Base-by-base conservation (phyloP, 768 basidiomycete genomes). In the Gautieria morchelliformis region DNA sequence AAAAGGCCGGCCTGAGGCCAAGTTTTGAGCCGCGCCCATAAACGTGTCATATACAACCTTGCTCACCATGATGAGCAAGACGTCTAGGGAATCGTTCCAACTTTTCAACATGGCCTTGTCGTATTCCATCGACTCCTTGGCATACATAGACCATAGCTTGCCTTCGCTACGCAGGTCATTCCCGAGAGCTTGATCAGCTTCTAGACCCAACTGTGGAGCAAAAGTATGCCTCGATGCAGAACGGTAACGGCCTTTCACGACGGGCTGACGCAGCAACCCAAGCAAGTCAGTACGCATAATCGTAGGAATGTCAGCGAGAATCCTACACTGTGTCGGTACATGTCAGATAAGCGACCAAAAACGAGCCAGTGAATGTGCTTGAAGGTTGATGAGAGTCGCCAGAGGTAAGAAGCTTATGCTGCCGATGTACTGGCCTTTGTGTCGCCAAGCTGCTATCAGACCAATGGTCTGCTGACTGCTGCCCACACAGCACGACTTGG, bases 1-100 rank as follows among this genome's bases (percentile, higher is more conserved):
- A 67, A 65, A 8, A 67, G 53, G 19, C 65, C 66, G 3, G 66
- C 66, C 66, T 67, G 48, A 7, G 27, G 5, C 17, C n/a, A 3
- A 20, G 1, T 39, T n/a, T 20, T 9, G 33, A 17, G 9, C 7
- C 5, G 37, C 33, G 19, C n/a, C 9, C 20, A n/a, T 17, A 44
- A n/a, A 44, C 9, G 17, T n/a, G 42, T 44, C 14, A 19, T 44
- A 17, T 3, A 44, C 35, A 27, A 27, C 27, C 27, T 5, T 37
- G 14, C 53, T 27, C 40, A 55, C 53, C 53, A 55, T 19, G 32
- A 55, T 55, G n/a, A 55, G 24, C 7, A 55, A 30, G n/a, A 55
- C 53, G 17, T 55, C 53, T 27, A 55, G 27, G 19, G 41, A 3
- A 30, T 55, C 53, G 17, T 55, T 55, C 53, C 53, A 55, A 19